These are phyloP conservation scores for Olyra latifolia DNA, from an alignment of 176 grass and related monocot species.

Conservation along the genomic window DNA sequence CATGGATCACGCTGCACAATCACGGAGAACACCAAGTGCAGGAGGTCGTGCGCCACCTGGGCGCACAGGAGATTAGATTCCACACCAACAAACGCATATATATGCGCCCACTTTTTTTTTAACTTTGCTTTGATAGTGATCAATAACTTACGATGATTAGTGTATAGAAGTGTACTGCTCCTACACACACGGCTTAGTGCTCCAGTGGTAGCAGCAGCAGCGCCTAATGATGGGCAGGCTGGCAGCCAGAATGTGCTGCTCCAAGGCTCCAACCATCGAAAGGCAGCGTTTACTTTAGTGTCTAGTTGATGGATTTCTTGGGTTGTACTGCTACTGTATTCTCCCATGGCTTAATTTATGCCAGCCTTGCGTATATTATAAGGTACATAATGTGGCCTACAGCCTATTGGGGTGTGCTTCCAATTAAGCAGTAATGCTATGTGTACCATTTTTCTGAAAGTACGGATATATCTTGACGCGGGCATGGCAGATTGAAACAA, in stretches of 20 bases:
- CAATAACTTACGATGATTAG: conserved; percentile 41
- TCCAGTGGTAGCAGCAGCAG: background rate
- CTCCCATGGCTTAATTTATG: conserved; percentile 15
- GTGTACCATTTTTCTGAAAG: background rate
- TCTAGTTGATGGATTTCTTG: conserved; percentile 2
- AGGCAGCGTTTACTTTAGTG: conserved; percentile 15
- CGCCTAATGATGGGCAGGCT: background rate
- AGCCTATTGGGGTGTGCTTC: background rate
- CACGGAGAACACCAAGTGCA: conserved; percentile 19
- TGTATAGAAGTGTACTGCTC: background rate
- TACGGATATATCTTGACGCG: background rate
- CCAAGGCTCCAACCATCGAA: conserved; percentile 12
- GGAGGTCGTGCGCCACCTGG: conserved; percentile 32
- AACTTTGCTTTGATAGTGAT: conserved; percentile 47
- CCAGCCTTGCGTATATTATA: conserved; percentile 27
- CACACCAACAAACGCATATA: conserved; percentile 34
- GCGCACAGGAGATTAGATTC: conserved; percentile 37
- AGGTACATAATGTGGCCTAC: conserved; percentile 20
- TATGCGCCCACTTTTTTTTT: background rate
- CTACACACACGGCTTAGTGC: background rate
- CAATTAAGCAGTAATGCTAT: background rate
- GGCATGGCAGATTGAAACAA: background rate
- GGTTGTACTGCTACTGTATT: background rate
- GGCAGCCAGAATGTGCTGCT: conserved; percentile 23
- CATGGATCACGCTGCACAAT: conserved; percentile 42